phyloP scores from a whole-genome alignment of 176 grass and related monocot species.

The Melocanna baccifera region DNA sequence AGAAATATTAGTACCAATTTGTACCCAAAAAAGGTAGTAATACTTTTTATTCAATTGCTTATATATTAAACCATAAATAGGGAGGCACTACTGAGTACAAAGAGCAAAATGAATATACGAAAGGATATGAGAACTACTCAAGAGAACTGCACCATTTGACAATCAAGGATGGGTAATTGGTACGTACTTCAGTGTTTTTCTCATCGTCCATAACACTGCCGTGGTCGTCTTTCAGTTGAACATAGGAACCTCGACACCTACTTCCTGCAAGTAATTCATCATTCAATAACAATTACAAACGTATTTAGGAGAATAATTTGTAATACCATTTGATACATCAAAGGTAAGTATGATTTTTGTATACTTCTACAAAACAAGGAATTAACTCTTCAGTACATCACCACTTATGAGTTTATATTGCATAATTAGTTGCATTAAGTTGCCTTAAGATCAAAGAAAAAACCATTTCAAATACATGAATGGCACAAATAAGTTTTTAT shows the following conservation, averaged over 20 bases:
- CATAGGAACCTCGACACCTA: constrained; percentile 34
- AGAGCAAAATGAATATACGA: background rate
- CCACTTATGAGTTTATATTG: background rate
- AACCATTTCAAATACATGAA: background rate
- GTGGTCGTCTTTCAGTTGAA: constrained; percentile 45
- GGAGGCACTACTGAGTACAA: background rate
- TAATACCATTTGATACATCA: background rate
- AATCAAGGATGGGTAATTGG: background rate
- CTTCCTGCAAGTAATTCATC: constrained; percentile 41
- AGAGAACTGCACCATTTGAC: background rate
- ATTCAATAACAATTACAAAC: constrained; percentile 10
- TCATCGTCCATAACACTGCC: constrained; percentile 26
- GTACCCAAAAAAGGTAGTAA: background rate
- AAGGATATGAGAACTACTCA: background rate
- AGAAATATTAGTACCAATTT: background rate
- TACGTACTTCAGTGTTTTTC: constrained; percentile 33
- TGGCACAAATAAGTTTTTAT: background rate
- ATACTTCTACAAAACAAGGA: background rate
- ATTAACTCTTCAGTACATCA: background rate
- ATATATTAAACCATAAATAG: background rate
- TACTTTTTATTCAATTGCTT: constrained; percentile 9
- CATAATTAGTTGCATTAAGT: constrained; percentile 12
- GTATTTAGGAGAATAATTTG: background rate
- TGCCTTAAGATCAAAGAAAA: background rate
- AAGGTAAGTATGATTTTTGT: background rate